Percentiles rank a stretch among this genome's conserved stretches.
These are phyloP conservation scores for Eucalyptus camaldulensis DNA, from an alignment of 345 rosid genomes.

Conservation along the genomic window DNA sequence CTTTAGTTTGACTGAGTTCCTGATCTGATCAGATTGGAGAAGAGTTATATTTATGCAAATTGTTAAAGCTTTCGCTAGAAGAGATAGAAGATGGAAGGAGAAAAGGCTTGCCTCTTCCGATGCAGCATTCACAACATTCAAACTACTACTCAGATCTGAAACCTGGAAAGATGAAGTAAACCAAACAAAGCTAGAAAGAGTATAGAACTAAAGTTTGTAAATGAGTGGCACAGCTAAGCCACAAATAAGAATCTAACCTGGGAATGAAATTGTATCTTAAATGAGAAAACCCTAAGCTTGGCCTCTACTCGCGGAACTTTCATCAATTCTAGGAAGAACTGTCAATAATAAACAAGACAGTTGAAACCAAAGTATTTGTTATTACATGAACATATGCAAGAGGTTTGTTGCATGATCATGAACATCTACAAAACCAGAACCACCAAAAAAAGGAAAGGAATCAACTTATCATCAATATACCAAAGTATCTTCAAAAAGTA, in stretches of 20 bases:
- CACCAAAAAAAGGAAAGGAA: not conserved
- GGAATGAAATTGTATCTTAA: slow-evolving; percentile 68
- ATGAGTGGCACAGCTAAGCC: not conserved
- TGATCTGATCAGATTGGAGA: slow-evolving; percentile 28
- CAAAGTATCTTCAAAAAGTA: not conserved
- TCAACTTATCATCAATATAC: not conserved
- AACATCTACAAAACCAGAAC: not conserved
- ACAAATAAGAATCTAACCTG: slow-evolving; percentile 42
- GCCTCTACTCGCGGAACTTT: slow-evolving; percentile 83
- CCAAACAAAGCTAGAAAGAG: not conserved
- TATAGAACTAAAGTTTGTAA: not conserved
- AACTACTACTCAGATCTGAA: slow-evolving; percentile 64
- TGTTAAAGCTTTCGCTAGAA: not conserved
- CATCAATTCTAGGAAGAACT: slow-evolving; percentile 91
- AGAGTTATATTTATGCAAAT: not conserved
- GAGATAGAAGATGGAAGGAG: not conserved
- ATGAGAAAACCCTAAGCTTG: slow-evolving; percentile 89
- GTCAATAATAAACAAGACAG: not conserved
- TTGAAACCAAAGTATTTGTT: not conserved
- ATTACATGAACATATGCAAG: not conserved
- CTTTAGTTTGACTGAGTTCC: slow-evolving; percentile 59
- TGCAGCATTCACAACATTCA: slow-evolving; percentile 60
- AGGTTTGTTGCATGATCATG: not conserved
- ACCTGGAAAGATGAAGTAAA: slow-evolving; percentile 33
- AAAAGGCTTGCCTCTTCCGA: slow-evolving; percentile 62